Percentiles rank a stretch among this genome's conserved stretches.
These are phyloP conservation scores for Nematocida ironsii DNA, from an alignment of 371 early-diverging fungal genomes.

Conservation along the genomic window DNA sequence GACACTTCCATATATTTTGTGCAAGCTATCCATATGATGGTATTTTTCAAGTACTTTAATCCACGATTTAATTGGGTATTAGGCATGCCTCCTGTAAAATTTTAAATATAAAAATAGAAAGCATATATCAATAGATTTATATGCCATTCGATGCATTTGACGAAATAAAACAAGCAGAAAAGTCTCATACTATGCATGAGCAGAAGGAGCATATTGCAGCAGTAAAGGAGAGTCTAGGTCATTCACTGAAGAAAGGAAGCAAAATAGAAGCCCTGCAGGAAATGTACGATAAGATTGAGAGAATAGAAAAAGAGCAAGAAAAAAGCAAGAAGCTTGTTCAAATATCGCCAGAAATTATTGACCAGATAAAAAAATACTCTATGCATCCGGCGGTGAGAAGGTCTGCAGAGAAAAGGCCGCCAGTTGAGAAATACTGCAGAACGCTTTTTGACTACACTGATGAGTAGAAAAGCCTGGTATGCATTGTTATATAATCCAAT, in stretches of 20 bases:
- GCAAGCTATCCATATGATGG: neutral
- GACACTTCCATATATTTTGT: neutral
- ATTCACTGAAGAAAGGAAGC: constrained; percentile 12
- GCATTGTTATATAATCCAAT: too few species aligned
- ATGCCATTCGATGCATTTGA: constrained; percentile 8
- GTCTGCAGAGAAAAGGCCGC: constrained; percentile 1
- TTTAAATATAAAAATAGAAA: neutral
- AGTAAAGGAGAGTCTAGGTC: constrained; percentile 9
- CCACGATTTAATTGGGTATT: neutral
- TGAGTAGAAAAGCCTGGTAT: too few species aligned
- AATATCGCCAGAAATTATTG: constrained; percentile 13
- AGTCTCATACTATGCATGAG: constrained; percentile 34
- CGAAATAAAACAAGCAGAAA: constrained; percentile 22
- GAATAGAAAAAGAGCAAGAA: neutral
- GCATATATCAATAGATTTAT: neutral
- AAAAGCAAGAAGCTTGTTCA: neutral
- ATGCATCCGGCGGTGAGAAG: constrained; percentile 22
- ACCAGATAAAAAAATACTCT: constrained; percentile 13
- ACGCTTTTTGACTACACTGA: constrained; percentile 45
- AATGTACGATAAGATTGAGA: neutral
- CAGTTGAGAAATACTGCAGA: constrained; percentile 20
- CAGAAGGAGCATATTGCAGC: constrained; percentile 35
- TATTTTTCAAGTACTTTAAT: neutral
- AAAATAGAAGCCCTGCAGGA: neutral
- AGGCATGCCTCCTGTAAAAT: neutral